Conservation (phyloP, 208 protist species). For the Leishmania amazonensis region DNA sequence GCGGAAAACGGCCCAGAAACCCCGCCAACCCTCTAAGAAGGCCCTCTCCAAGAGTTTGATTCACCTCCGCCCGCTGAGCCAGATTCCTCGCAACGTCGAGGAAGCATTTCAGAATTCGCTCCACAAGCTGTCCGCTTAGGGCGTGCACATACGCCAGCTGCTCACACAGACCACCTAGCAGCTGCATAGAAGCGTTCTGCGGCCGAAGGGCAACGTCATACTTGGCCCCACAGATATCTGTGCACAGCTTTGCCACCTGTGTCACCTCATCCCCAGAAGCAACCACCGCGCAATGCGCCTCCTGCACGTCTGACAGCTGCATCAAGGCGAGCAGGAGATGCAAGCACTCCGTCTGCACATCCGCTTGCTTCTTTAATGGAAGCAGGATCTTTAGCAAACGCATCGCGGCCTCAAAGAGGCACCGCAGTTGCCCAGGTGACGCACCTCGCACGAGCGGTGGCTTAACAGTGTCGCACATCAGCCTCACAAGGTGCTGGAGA, state of each 20-base stretch:
- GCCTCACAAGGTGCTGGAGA: constrained; percentile 3
- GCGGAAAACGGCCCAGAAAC: constrained; percentile 37
- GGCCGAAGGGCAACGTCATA: constrained; percentile 12
- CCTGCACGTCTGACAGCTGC: neutral
- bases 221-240: constrained; percentile 17
- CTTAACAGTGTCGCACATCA: constrained; percentile 14
- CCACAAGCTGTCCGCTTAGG: neutral
- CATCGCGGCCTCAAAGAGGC: constrained; percentile 12
- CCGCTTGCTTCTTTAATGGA: constrained; percentile 23
- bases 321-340: constrained; percentile 32
- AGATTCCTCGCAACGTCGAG: constrained; percentile 26
- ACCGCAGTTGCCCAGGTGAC: constrained; percentile 10
- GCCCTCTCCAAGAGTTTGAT: constrained; percentile 47
- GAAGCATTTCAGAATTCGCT: constrained; percentile 16
- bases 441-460: constrained; percentile 9
- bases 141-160: neutral
- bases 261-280: constrained; percentile 17
- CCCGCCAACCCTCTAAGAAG: constrained; percentile 44
- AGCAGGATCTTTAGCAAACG: constrained; percentile 26
- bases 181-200: constrained; percentile 35
- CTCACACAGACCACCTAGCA: constrained; percentile 23
- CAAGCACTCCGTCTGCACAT: constrained; percentile 39
- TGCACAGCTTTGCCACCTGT: constrained; percentile 30
- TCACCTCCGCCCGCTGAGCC: constrained; percentile 11
- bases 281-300: neutral